Conservation (phyloP, 768 basidiomycete genomes). For the Russula sp. region DNA sequence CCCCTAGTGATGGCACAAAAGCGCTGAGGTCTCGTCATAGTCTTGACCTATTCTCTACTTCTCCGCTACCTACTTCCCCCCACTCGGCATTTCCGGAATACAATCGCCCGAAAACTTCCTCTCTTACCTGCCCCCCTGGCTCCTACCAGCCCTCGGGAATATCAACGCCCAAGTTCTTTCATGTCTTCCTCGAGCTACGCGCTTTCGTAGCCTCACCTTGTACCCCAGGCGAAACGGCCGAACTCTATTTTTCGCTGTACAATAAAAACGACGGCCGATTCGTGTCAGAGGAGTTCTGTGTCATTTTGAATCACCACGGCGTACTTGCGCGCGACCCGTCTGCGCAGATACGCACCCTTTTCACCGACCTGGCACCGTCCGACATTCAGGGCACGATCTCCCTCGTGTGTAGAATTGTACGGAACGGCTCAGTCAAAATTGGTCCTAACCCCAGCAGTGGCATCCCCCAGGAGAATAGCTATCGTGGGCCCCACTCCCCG, state of each 20-base stretch:
- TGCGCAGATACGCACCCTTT: constrained; percentile 74
- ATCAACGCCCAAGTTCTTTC: constrained; percentile 69
- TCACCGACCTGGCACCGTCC: constrained; percentile 78
- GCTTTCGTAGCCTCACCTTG: constrained; percentile 91
- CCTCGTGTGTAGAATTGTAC: constrained; percentile 84
- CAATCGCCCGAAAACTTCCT: constrained; percentile 31
- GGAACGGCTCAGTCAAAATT: constrained; percentile 81
- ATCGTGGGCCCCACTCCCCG: constrained; percentile 52
- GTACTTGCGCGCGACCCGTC: constrained; percentile 74
- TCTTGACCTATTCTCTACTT: constrained; percentile 39
- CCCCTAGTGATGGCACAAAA: constrained; percentile 31
- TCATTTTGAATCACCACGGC: constrained; percentile 86
- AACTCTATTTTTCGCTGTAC: constrained; percentile 91
- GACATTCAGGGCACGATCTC: constrained; percentile 84
- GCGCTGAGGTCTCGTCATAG: constrained; percentile 32
- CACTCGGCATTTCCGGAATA: constrained; percentile 68
- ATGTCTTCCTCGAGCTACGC: constrained; percentile 83
- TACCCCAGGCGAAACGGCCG: constrained; percentile 84
- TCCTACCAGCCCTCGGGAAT: constrained; percentile 33
- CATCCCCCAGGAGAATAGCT: constrained; percentile 35
- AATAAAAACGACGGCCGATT: constrained; percentile 77
- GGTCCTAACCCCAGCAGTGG: constrained; percentile 47
- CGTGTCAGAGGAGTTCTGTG: constrained; percentile 90
- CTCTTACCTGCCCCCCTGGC: constrained; percentile 28
- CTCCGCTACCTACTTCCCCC: constrained; percentile 51